Conservation (phyloP, 331 rosid species). For the Quercus tomentella region DNA sequence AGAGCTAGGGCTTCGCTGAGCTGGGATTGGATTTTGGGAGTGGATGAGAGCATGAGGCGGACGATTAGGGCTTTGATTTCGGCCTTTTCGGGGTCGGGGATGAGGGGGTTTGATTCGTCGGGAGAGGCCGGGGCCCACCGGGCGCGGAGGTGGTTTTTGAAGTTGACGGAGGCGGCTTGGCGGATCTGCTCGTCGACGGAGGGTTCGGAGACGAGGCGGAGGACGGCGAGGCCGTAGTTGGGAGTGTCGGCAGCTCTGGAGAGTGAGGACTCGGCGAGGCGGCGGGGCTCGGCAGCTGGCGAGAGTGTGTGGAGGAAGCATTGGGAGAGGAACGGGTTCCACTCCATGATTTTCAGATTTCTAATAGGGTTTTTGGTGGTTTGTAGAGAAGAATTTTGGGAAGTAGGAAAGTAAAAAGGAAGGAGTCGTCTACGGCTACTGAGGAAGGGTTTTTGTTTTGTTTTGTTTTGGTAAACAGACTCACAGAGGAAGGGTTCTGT, state of each 20-base stretch:
- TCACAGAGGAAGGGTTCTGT: too few species aligned
- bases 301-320: slow-evolving; percentile 25
- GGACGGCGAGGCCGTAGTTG: slow-evolving; percentile 81
- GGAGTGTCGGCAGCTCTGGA: slow-evolving; percentile 59
- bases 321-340: too few species aligned
- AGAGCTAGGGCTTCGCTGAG: slow-evolving; percentile 94
- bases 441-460: too few species aligned
- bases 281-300: slow-evolving; percentile 83
- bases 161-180: slow-evolving; percentile 89
- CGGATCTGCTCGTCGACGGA: slow-evolving; percentile 80
- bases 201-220: slow-evolving; percentile 83
- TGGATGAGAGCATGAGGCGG: slow-evolving; percentile 81
- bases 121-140: slow-evolving; percentile 55
- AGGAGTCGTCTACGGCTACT: too few species aligned
- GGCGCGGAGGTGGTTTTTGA: slow-evolving; percentile 73
- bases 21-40: slow-evolving; percentile 71
- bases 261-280: slow-evolving; percentile 76
- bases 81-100: slow-evolving; percentile 65
- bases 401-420: too few species aligned
- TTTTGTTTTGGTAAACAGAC: too few species aligned
- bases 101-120: slow-evolving; percentile 31
- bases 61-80: slow-evolving; percentile 85
- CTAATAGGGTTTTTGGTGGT: too few species aligned
- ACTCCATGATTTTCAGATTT: background rate
- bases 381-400: too few species aligned